phyloP scores from a whole-genome alignment of 306 rosid species.

The Quercus cerris region DNA sequence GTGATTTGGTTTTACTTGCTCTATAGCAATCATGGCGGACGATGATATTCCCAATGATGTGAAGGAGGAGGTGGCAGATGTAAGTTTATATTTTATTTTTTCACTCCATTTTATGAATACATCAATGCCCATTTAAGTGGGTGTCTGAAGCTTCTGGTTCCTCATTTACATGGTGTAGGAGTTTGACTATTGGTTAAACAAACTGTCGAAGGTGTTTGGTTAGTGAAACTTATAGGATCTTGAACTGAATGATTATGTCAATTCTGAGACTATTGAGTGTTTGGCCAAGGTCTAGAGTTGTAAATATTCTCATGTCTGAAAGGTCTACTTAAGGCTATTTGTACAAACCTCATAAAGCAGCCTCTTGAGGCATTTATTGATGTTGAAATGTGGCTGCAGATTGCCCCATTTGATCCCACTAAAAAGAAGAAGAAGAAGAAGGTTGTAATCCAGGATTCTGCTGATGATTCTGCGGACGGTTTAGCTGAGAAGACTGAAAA shows the following conservation, averaged over 20 bases:
- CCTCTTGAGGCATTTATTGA: background rate
- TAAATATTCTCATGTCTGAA: background rate
- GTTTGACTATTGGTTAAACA: background rate
- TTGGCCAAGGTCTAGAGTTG: background rate
- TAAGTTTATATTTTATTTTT: constrained; percentile 18
- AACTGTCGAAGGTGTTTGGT: background rate
- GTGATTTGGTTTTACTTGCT: background rate
- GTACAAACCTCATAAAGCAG: background rate
- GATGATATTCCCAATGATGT: constrained; percentile 51
- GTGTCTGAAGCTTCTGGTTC: no score
- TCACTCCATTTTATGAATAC: background rate
- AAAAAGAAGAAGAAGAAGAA: constrained; percentile 95
- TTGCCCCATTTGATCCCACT: constrained; percentile 86
- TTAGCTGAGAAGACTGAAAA: constrained; percentile 84
- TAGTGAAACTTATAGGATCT: background rate
- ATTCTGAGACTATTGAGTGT: background rate
- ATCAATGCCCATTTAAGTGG: no score
- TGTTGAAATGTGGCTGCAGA: constrained; percentile 28
- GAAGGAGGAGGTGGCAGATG: constrained; percentile 68
- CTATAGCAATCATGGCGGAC: constrained; percentile 64
- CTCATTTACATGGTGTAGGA: background rate
- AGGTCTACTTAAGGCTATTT: background rate
- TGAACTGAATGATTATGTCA: background rate
- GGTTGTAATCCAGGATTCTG: constrained; percentile 47
- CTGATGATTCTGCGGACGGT: constrained; percentile 73